Base-by-base conservation (phyloP, 2,329 filamentous ascomycete genomes). In the Colletotrichum gigasporum region DNA sequence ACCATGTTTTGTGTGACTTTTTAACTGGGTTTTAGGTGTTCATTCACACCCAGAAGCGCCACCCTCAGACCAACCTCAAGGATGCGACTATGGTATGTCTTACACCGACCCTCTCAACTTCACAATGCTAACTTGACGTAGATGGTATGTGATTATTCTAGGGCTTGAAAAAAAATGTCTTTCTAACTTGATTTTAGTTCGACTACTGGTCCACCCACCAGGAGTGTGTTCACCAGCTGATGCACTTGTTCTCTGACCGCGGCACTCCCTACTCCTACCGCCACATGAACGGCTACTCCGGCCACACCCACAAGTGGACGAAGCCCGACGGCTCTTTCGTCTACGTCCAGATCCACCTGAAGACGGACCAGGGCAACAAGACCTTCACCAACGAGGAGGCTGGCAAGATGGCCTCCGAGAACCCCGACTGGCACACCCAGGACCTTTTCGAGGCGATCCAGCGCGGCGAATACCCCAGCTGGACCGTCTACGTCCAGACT, bases 1-100 rank as follows among this genome's bases (percentile, higher is more conserved):
- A 9, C 12, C 37, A 3, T 24, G 12, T 11, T 3, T 2, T 32
- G 9, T 5, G 0, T n/a, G 5, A 39, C 5, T 10, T 30, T 24
- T 3, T 11, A n/a, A 62, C 50, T n/a, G 11, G 32, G 18, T 35
- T 12, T 8, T 11, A 56, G 56, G 47, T 89, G 72, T 90, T 93
- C 76, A 92, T 92, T 67, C 90, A 92, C 79, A 91, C 90, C 4
- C 91, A 94, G 77, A 93, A 93, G 83, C 85, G 90, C 50, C 84
- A 93, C 76, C 91, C 91, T 1, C 84, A 88, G 68, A 92, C 89
- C 34, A 90, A 93, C 74, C 78, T 92, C 54, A 89, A 87, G 48
- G 87, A 91, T 75, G 87, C 89, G 14, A 91, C 87, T 53, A 87
- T 87, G 79, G 91, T 74, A 67, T 74, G 75, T 62, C 26, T 50